Evolutionary conservation across 352 stramenopile genomes (phyloP).

Genomic region (Peronosclerospora sorghi): DNA sequence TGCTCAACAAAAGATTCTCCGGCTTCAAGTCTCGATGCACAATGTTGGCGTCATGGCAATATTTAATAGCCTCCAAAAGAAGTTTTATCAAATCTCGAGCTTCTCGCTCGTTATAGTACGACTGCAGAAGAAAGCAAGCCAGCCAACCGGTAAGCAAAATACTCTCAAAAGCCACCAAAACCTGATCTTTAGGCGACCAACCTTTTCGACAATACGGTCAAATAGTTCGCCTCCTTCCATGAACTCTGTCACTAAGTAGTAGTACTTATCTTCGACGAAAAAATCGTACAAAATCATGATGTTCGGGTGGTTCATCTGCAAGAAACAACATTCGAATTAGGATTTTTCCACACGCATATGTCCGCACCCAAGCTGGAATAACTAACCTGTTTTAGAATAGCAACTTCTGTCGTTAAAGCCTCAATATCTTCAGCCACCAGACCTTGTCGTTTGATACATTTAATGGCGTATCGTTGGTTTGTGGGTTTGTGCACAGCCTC

Average conservation of each 20-base stretch:
- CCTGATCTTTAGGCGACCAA: slow-evolving; percentile 8
- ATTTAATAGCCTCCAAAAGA: slow-evolving; percentile 81
- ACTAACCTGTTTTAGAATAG: slow-evolving; percentile 73
- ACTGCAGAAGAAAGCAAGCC: slow-evolving; percentile 29
- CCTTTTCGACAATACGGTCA: slow-evolving; percentile 81
- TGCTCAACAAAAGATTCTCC: slow-evolving; percentile 73
- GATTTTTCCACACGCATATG: background rate
- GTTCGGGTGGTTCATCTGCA: slow-evolving; percentile 85
- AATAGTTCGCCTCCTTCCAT: slow-evolving; percentile 89
- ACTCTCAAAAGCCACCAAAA: background rate
- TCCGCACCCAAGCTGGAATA: background rate
- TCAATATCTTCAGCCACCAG: slow-evolving; percentile 80
- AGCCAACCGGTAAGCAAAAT: slow-evolving; percentile 3
- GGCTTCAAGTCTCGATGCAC: slow-evolving; percentile 80
- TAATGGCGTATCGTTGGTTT: slow-evolving; percentile 83
- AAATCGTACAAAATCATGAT: slow-evolving; percentile 91
- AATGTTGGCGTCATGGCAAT: slow-evolving; percentile 80
- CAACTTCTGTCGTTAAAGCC: slow-evolving; percentile 77
- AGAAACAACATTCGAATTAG: slow-evolving; percentile 4
- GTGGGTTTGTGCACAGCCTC: slow-evolving; percentile 76
- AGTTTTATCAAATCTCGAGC: slow-evolving; percentile 78
- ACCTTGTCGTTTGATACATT: slow-evolving; percentile 86
- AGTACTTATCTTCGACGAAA: slow-evolving; percentile 90
- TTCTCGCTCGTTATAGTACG: slow-evolving; percentile 86
- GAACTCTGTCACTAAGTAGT: slow-evolving; percentile 97